Percentiles rank a stretch among this genome's conserved stretches.
These are phyloP conservation scores for Phytophthora constricta DNA, from an alignment of 352 stramenopile species.

Conservation along the genomic window DNA sequence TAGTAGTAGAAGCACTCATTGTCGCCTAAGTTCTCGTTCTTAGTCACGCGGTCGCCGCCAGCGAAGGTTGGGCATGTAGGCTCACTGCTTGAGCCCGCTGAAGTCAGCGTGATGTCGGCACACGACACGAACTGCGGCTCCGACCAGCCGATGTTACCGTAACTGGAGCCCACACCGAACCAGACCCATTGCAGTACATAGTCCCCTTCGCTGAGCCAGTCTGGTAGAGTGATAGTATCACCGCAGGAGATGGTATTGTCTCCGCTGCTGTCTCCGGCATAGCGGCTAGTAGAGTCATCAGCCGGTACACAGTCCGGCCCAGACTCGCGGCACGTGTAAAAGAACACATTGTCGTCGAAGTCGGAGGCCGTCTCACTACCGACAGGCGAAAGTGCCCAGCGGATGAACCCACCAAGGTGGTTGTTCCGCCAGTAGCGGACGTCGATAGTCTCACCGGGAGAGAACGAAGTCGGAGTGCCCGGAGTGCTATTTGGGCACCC, in stretches of 20 bases:
- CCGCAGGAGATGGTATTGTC: constrained; percentile 50
- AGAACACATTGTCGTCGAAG: constrained; percentile 62
- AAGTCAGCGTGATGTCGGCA: constrained; percentile 61
- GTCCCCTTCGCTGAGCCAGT: constrained; percentile 53
- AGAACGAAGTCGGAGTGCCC: constrained; percentile 41
- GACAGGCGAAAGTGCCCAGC: constrained; percentile 46
- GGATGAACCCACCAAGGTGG: constrained; percentile 66
- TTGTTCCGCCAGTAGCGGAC: constrained; percentile 65
- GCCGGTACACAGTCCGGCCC: constrained; percentile 43
- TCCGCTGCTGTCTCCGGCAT: constrained; percentile 45
- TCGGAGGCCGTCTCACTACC: constrained; percentile 42
- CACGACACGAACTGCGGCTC: constrained; percentile 58
- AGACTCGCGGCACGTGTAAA: constrained; percentile 64
- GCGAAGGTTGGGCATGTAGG: constrained; percentile 55
- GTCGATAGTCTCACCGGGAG: constrained; percentile 51
- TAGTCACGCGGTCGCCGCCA: constrained; percentile 60
- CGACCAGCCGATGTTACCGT: constrained; percentile 59
- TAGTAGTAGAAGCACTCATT: constrained; percentile 70
- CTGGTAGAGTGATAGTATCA: constrained; percentile 55
- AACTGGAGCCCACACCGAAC: constrained; percentile 56
- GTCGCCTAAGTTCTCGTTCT: constrained; percentile 41
- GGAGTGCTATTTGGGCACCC: constrained; percentile 44
- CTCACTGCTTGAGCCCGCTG: constrained; percentile 30
- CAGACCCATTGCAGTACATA: constrained; percentile 71
- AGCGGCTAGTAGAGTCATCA: constrained; percentile 49